Evolutionary conservation across 1,284 basidiomycete genomes (phyloP), one percentile per base, ranked within the genome.

Genomic region (Trichosporon coremiiforme): DNA sequence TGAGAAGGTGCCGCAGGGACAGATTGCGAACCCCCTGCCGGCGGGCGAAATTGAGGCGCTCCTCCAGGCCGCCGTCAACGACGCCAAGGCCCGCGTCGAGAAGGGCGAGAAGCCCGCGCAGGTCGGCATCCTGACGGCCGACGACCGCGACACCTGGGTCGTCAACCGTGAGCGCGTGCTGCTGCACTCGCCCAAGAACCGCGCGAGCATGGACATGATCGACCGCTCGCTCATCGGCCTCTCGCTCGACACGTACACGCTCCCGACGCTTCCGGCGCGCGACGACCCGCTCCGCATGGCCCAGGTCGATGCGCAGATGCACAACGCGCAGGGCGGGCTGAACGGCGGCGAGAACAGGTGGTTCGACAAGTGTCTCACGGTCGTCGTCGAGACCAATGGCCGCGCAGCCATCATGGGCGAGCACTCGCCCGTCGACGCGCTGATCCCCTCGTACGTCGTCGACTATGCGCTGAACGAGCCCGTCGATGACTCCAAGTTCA

Each of bases 361-460:
- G 89, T 94, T 91, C 82, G 96, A 99, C 86, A 98, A 98, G 85
- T 88, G 91, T 2, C 88, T 92, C 57, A 90, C 90, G 6, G 84
- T 98, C 69, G 87, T 92, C 64, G 89, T 98, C 53, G 95, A 98
- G 83, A 89, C 90, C 13, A 93, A 91, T 72, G 90, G 91, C 1
- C 89, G 93, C 55, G 92, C 93, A 2, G 93, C 93, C 47, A 91
- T 93, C 68, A 90, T 90, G 78, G 96, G 96, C 33, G 96, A 98
- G 84, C 95, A 98, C 83, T 93, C 93, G 2, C 91, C 93, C 0
- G 90, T 91, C 69, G 96, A 98, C 75, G 95, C 95, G 0, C 85
- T 98, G 10, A 90, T 97, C 64, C 95, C 95, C 0, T 93, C 92
- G 74, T 91, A 95, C 66, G 88, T 94, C n/a, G 89, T 90, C 53